Evolutionary conservation across 2,329 filamentous ascomycete species (phyloP), one percentile per base, ranked within the genome.

Genomic region (Didymella pinodella): DNA sequence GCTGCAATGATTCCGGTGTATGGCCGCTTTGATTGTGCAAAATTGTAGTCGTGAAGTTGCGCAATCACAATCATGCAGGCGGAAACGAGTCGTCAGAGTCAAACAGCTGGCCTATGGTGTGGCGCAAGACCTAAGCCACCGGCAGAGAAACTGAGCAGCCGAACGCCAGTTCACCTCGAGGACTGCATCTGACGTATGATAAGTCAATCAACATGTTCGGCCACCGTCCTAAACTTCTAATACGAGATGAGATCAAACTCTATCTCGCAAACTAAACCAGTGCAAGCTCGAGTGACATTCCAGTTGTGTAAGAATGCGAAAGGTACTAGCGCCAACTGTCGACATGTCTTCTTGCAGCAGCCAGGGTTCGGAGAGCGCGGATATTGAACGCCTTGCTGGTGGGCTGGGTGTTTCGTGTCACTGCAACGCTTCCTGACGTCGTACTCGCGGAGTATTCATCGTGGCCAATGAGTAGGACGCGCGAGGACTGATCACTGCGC

Each of bases 271-370:
- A 31, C 56, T 41, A 46, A 8, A 41, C 16, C 12, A 26, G 2
- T 43, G 49, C 32, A 50, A 59, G 50, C 32, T 54, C 20, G 26
- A 47, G 28, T 34, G 50, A 45, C 49, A 59, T 54, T 46, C 56
- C 49, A 54, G 16, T 47, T 53, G 45, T 32, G 49, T 34, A 41
- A 46, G 56, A 31, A 58, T 58, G 45, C 49, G 20, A 18, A 38
- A 31, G 7, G n/a, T 14, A 18, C 32, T 50, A 50, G 56, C 50
- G 55, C 38, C 25, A 28, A 44, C 14, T 31, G 36, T 45, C 25
- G 38, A 53, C 3, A 43, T 44, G 48, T 53, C 18, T 26, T 38
- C n/a, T 22, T 45, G 55, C 44, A 36, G 47, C 40, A 52, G 48
- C 31, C 49, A 11, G 25, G 29, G 31, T 25, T 26, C 50, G 49